Percentiles rank a stretch among this genome's conserved stretches.
phyloP scores from a whole-genome alignment of 208 protist species.

The Leishmania braziliensis region DNA sequence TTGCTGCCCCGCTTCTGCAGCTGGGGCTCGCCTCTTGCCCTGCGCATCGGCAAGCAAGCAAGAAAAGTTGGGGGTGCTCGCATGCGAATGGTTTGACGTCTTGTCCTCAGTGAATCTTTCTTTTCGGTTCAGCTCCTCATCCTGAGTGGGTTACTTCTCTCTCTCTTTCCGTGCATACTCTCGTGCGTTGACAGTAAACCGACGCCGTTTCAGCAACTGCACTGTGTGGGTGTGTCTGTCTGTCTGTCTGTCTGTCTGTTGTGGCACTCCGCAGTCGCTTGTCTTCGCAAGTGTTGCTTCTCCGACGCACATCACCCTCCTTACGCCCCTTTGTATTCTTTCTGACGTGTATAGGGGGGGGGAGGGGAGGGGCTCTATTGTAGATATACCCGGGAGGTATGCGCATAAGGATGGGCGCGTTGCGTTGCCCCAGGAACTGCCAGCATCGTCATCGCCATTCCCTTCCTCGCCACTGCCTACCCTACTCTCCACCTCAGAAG shows the following conservation, averaged over 20 bases:
- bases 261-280: background rate
- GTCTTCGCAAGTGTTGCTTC: background rate
- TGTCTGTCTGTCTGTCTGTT: background rate
- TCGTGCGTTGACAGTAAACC: background rate
- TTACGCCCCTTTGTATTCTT: background rate
- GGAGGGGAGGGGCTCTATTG: background rate
- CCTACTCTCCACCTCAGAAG: background rate
- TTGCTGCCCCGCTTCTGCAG: background rate
- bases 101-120: background rate
- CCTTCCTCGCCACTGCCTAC: background rate
- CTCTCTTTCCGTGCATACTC: background rate
- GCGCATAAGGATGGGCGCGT: background rate
- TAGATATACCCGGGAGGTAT: too few relatives aligned
- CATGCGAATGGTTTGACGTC: background rate
- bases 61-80: background rate
- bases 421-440: background rate
- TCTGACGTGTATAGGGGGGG: background rate
- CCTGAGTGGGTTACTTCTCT: background rate
- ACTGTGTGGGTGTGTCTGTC: background rate
- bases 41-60: background rate
- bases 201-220: background rate
- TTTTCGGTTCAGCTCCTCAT: background rate
- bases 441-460: background rate
- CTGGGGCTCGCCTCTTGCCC: background rate
- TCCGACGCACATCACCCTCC: background rate